A percentile compares a stretch with the other conserved stretches of the same genome.
Evolutionary conservation across 2,329 filamentous ascomycete species (phyloP).

Genomic region (Diaporthe aspalathi): DNA sequence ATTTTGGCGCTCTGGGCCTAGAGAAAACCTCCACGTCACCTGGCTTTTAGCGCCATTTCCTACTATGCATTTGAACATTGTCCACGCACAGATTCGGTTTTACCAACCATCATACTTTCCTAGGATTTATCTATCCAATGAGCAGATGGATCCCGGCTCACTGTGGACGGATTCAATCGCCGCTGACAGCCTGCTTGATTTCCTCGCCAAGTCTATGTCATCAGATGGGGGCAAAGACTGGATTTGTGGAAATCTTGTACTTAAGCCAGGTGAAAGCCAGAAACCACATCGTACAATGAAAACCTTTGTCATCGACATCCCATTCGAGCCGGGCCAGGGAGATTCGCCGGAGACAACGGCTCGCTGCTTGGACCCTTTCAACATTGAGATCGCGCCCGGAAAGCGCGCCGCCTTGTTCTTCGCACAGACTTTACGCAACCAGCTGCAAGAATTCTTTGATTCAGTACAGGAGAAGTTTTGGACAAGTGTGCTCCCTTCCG

Average conservation of each 20-base stretch:
- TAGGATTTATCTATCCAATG: no score
- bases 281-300: neutral
- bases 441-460: neutral
- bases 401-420: neutral
- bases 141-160: no score
- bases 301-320: neutral
- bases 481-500: fast-evolving
- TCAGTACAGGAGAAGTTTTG: no score
- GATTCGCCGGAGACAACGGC: neutral
- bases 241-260: no score
- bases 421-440: neutral
- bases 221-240: neutral
- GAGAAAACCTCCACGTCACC: neutral
- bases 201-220: neutral
- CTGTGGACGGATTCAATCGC: no score
- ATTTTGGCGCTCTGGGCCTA: no score
- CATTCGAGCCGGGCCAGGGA: neutral
- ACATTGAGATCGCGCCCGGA: neutral
- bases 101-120: neutral
- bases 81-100: neutral
- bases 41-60: constrained; percentile 10
- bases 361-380: no score
- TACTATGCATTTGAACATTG: neutral
- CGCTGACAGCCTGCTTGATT: neutral
- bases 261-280: no score